phyloP scores from a whole-genome alignment of 805 yeast species.

The Yarrowia sp. region DNA sequence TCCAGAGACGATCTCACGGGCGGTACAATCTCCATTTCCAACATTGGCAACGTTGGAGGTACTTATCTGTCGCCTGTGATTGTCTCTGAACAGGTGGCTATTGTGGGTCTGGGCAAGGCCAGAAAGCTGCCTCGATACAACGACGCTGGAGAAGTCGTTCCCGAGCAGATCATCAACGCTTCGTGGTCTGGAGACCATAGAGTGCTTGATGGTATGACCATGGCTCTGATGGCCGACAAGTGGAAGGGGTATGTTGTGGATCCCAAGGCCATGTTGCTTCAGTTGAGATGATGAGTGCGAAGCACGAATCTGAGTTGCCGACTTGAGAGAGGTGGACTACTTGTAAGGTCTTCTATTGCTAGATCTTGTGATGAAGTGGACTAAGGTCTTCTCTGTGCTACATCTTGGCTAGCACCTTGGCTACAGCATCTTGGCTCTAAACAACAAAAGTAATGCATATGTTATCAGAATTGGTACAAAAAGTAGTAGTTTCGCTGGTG shows the following conservation, averaged over 20 bases:
- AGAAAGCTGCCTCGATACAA: constrained; percentile 36
- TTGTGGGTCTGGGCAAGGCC: constrained; percentile 38
- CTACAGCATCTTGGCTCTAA: no score
- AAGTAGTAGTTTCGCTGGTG: no score
- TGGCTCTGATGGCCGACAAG: constrained; percentile 36
- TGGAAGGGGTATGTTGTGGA: constrained; percentile 35
- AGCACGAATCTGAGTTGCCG: neutral
- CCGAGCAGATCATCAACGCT: constrained; percentile 35
- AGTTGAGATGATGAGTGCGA: constrained; percentile 24
- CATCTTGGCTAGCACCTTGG: no score
- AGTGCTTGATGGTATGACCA: constrained; percentile 40
- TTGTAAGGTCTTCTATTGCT: no score
- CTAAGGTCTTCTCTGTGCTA: no score
- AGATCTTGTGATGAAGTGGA: no score
- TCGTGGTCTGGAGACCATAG: constrained; percentile 42
- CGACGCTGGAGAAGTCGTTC: constrained; percentile 33
- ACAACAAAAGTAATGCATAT: no score
- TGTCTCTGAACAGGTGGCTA: constrained; percentile 39
- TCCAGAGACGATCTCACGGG: constrained; percentile 36
- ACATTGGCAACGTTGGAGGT: constrained; percentile 41
- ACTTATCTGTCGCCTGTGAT: constrained; percentile 40
- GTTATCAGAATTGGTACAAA: no score
- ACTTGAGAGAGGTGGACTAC: no score
- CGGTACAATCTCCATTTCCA: constrained; percentile 39
- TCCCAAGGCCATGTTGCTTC: constrained; percentile 33